phyloP scores from a whole-genome alignment of 2,329 filamentous ascomycete species.

The Septoria petroselini region DNA sequence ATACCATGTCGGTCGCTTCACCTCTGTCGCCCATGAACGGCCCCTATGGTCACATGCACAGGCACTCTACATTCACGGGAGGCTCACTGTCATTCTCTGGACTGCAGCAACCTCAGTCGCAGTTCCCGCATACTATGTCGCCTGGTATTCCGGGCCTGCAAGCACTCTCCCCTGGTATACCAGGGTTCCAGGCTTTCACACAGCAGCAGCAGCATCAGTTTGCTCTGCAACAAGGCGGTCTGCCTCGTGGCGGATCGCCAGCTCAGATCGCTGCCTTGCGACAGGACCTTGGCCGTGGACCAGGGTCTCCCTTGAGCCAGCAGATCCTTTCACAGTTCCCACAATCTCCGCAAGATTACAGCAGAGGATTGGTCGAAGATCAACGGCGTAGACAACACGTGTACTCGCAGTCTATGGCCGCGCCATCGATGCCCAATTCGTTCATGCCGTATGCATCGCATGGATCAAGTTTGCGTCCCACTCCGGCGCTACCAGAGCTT shows the following conservation, averaged over 20 bases:
- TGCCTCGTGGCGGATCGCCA: slow-evolving; percentile 46
- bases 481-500: slow-evolving; percentile 62
- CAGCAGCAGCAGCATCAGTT: slow-evolving; percentile 26
- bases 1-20: slow-evolving; percentile 65
- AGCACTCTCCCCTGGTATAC: slow-evolving; percentile 44
- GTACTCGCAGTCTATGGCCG: slow-evolving; percentile 35
- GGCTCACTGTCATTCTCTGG: slow-evolving; percentile 40
- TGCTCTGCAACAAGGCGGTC: slow-evolving; percentile 21
- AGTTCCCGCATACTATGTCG: slow-evolving; percentile 9
- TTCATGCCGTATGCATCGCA: slow-evolving; percentile 33
- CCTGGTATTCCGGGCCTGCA: slow-evolving; percentile 11
- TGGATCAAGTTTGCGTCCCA: slow-evolving; percentile 43
- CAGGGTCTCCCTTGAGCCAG: slow-evolving; percentile 61
- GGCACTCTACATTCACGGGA: slow-evolving; percentile 67
- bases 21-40: slow-evolving; percentile 65
- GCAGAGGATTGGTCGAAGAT: slow-evolving; percentile 45
- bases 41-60: slow-evolving; percentile 59
- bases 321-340: slow-evolving; percentile 30
- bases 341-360: slow-evolving; percentile 34
- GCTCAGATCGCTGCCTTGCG: slow-evolving; percentile 40
- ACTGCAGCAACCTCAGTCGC: slow-evolving; percentile 51
- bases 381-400: slow-evolving; percentile 49
- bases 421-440: slow-evolving; percentile 24
- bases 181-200: slow-evolving; percentile 43
- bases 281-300: slow-evolving; percentile 34